A percentile compares a stretch with the other conserved stretches of the same genome.
phyloP scores from a whole-genome alignment of 441 rosid species.

The Eruca vesicaria region DNA sequence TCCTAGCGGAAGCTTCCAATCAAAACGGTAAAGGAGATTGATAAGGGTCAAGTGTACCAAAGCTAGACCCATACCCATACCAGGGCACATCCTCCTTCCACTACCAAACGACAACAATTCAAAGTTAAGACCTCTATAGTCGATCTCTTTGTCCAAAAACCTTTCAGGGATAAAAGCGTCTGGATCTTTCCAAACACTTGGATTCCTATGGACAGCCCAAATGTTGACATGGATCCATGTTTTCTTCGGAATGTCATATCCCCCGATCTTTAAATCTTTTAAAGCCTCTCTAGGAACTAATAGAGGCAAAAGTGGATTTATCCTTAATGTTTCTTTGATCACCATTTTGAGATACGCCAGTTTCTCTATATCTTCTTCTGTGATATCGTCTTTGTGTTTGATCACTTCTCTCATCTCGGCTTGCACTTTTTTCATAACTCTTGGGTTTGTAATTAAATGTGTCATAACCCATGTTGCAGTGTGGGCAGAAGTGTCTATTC shows the following conservation, averaged over 20 bases:
- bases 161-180: constrained; percentile 29
- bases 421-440: constrained; percentile 27
- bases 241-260: constrained; percentile 24
- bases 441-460: constrained; percentile 27
- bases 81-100: too few relatives aligned
- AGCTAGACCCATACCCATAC: too few relatives aligned
- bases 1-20: too few relatives aligned
- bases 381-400: constrained; percentile 10
- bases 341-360: constrained; percentile 26
- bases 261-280: constrained; percentile 12
- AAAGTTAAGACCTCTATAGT: too few relatives aligned
- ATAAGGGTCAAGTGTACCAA: too few relatives aligned
- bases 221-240: constrained; percentile 30
- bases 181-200: constrained; percentile 28
- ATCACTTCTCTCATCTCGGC: constrained; percentile 26
- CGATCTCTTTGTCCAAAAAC: neutral
- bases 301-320: constrained; percentile 22
- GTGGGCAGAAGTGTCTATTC: constrained; percentile 25
- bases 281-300: constrained; percentile 31
- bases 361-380: constrained; percentile 25
- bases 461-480: constrained; percentile 33
- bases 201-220: constrained; percentile 22
- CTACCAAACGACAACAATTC: too few relatives aligned
- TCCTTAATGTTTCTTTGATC: constrained; percentile 29
- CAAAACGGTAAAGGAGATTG: too few relatives aligned